Conservation (phyloP, 192 early-diverging fungal species). For the Phlyctochytrium planicorne region DNA sequence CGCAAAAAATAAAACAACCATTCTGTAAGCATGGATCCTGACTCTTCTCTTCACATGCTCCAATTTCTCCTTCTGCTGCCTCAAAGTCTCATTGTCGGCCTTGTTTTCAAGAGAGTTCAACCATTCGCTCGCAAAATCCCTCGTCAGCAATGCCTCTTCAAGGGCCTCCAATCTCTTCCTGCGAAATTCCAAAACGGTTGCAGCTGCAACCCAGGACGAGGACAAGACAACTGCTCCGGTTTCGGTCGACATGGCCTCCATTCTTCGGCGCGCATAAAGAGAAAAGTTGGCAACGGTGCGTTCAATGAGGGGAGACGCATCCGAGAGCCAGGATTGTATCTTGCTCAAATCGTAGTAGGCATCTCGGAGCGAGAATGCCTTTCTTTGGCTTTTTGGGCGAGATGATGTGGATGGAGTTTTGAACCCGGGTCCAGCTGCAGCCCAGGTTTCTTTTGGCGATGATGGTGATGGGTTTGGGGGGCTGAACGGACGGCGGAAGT, state of each 20-base stretch:
- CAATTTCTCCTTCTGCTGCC: background rate
- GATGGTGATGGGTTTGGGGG: background rate
- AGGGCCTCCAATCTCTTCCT: background rate
- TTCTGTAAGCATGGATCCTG: background rate
- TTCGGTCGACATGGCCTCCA: background rate
- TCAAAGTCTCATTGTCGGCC: too few species aligned
- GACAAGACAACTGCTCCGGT: background rate
- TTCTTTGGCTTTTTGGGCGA: background rate
- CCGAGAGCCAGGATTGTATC: background rate
- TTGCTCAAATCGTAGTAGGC: background rate
- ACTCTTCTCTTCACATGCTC: background rate
- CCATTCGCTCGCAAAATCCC: background rate
- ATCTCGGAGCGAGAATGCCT: background rate
- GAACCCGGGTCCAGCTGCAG: background rate
- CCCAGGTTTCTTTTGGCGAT: background rate
- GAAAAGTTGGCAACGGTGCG: background rate
- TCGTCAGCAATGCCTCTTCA: background rate
- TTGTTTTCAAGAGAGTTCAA: background rate
- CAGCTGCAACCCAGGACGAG: background rate
- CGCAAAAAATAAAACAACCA: background rate
- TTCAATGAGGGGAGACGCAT: background rate
- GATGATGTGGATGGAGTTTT: too few species aligned
- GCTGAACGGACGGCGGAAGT: too few species aligned
- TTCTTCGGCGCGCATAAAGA: background rate
- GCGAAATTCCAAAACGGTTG: background rate